A percentile compares a stretch with the other conserved stretches of the same genome.
Conservation (phyloP, 2,329 filamentous ascomycete species). For the Karstenula rhodostoma region DNA sequence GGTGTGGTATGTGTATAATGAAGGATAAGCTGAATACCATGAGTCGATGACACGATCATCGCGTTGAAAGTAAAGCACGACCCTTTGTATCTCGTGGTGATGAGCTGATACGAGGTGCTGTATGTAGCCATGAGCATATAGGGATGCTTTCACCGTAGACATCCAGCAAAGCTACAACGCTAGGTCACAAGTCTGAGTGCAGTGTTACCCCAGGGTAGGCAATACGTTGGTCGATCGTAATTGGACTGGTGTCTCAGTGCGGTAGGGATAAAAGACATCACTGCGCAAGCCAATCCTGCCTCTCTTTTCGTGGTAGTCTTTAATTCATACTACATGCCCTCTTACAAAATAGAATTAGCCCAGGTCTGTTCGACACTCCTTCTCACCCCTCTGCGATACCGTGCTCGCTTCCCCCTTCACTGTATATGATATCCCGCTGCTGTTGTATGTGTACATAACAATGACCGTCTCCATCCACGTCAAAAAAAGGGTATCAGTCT, state of each 20-base stretch:
- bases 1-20: constrained; percentile 20
- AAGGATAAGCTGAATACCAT: constrained; percentile 24
- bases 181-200: too few species aligned
- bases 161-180: too few species aligned
- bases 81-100: too few species aligned
- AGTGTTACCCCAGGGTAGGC: too few species aligned
- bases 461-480: constrained; percentile 1
- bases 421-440: not conserved
- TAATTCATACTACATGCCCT: constrained; percentile 18
- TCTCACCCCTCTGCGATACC: not conserved
- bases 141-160: too few species aligned
- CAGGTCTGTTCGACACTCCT: not conserved
- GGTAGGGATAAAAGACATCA: too few species aligned
- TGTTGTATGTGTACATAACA: not conserved
- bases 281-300: not conserved
- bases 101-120: too few species aligned
- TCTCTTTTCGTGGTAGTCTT: not conserved
- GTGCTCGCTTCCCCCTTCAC: not conserved
- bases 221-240: too few species aligned
- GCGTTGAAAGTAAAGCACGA: not conserved
- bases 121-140: too few species aligned
- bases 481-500: constrained; percentile 28
- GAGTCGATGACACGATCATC: constrained; percentile 9
- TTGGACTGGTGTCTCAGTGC: too few species aligned
- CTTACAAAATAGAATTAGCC: constrained; percentile 12